Percentiles rank a stretch among this genome's conserved stretches.
Conservation (phyloP, 1,139 yeast genomes). For the Magnusiomyces magnusii region DNA sequence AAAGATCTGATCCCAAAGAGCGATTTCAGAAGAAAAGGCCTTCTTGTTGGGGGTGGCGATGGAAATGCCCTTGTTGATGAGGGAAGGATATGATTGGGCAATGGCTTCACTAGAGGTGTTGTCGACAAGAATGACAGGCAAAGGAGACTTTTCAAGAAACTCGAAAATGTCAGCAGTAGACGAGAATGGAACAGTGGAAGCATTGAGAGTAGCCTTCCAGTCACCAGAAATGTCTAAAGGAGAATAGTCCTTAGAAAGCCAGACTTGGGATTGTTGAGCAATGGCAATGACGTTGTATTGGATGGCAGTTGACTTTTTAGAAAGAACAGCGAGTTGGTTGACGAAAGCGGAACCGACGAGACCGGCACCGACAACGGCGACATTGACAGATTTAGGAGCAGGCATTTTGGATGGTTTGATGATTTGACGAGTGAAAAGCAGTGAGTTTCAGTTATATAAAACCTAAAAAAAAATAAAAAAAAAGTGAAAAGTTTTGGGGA, state of each 20-base stretch:
- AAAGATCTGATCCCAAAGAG: conserved; percentile 72
- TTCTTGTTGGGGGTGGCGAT: conserved; percentile 98
- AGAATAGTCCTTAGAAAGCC: conserved; percentile 57
- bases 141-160: conserved; percentile 56
- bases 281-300: conserved; percentile 68
- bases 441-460: no score
- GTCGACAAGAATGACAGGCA: conserved; percentile 81
- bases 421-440: no score
- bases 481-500: no score
- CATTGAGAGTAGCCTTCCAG: conserved; percentile 41
- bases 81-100: conserved; percentile 68
- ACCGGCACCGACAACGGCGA: conserved; percentile 39
- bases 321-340: conserved; percentile 53
- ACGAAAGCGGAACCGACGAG: conserved; percentile 92
- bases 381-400: neutral
- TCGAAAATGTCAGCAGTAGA: conserved; percentile 50
- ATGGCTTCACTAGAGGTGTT: conserved; percentile 80
- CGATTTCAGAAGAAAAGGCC: conserved; percentile 80
- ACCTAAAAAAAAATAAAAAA: no score
- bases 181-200: conserved; percentile 45
- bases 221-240: conserved; percentile 52
- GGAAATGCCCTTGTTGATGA: conserved; percentile 72
- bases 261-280: conserved; percentile 65
- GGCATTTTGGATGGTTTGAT: neutral
- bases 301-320: conserved; percentile 26